Base-by-base conservation (phyloP, 441 rosid genomes). In the Eruca vesicaria region DNA sequence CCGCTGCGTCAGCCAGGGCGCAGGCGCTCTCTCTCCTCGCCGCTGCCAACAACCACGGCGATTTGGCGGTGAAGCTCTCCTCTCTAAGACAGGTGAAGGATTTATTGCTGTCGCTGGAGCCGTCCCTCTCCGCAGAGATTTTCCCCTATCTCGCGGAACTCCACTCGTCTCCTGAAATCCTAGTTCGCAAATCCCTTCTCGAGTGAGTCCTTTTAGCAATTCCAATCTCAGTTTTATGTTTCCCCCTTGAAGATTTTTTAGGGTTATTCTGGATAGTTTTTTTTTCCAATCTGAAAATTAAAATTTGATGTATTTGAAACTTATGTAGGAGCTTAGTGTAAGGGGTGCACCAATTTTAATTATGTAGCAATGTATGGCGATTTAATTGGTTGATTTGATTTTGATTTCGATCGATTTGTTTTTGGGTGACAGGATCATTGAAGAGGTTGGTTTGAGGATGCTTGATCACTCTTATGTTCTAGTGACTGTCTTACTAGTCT, bases 31-130 rank as follows among this genome's bases (percentile, higher is more conserved):
- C 95, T 68, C 98, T 96, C 71, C 91, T 96, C 71, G 82, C 89
- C 59, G 98, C 98, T 4, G 96, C 95, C n/a, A 87, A 86, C 78
- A 86, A 83, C 86, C 99, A 97, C 48, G 81, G 88, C 70, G 98
- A 92, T 85, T 86, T 96, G 84, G 90, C 92, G 1, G 97, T 94
- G 43, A 96, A 90, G 93, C 90, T 96, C 35, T 94, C 99, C 43
- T 96, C 99, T 52, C 83, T 96, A 12, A 86, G 86, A 64, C 98
- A 94, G 85, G 90, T 90, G 71, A 94, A 81, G 72, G 95, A 88
- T 77, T 84, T 96, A 35, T 76, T 96, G 15, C 82, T 86, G 36
- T 86, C 98, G 48, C 68, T 86, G 63, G 94, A 90, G 36, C 85
- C 97, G 21, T 81, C 98, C 66, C 78, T 82, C 10, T 93, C 97